Percentiles rank a stretch among this genome's conserved stretches.
phyloP scores from a whole-genome alignment of 2,329 filamentous ascomycete species.

The Simplicillium aogashimaense region DNA sequence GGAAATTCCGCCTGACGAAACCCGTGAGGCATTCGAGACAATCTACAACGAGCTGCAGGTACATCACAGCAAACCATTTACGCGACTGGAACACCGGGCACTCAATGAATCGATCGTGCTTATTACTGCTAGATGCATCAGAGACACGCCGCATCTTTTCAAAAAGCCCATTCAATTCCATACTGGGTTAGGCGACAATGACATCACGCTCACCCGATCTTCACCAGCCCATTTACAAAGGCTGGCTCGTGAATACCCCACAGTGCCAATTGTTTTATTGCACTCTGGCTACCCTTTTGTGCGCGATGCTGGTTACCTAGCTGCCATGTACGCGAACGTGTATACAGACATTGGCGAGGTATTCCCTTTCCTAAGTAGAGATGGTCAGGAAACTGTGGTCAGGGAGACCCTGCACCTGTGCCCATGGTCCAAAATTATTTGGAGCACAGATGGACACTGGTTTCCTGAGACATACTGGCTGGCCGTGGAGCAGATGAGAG shows the following conservation, averaged over 20 bases:
- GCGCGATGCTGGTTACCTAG: constrained; percentile 68
- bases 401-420: constrained; percentile 66
- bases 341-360: constrained; percentile 78
- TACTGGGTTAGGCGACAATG: constrained; percentile 72
- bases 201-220: constrained; percentile 58
- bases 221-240: constrained; percentile 68
- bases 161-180: constrained; percentile 77
- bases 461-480: constrained; percentile 71
- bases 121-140: constrained; percentile 48
- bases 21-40: constrained; percentile 25
- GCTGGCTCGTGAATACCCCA: constrained; percentile 59
- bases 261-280: constrained; percentile 65
- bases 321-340: constrained; percentile 66
- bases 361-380: constrained; percentile 67
- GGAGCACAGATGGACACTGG: constrained; percentile 73
- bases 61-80: constrained; percentile 22
- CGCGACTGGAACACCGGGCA: constrained; percentile 49
- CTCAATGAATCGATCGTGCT: constrained; percentile 65
- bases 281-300: constrained; percentile 78
- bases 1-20: constrained; percentile 29
- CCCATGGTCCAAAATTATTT: constrained; percentile 65
- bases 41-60: constrained; percentile 19
- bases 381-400: constrained; percentile 63
- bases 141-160: constrained; percentile 25
- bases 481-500: constrained; percentile 61